Evolutionary conservation across 345 rosid genomes (phyloP), one percentile per base, ranked within the genome.

Genomic region (Sonneratia alba): DNA sequence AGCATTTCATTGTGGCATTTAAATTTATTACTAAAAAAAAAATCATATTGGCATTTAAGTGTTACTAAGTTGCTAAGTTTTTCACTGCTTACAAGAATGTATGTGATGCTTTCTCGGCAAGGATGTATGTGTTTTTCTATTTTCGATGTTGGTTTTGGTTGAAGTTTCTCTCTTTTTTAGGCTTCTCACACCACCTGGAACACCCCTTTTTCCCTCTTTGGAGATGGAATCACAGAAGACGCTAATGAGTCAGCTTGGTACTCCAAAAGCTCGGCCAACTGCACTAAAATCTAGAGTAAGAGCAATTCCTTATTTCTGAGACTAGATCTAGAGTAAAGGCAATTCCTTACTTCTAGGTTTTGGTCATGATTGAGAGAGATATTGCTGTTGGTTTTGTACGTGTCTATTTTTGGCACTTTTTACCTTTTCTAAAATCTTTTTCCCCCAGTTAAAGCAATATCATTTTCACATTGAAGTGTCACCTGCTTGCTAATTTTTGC

Each of bases 141-240:
- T 19, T 63, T 59, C 16, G 9, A 24, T 64, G 38, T 49, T 37
- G 6, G 51, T 59, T 22, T 70, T 70, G 32, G 19, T 70, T 70
- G 16, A 37, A 32, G 16, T 56, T 55, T 27, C 32, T 8, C 27
- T 38, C 37, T 49, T 59, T 53, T 67, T 74, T 59, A 87, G 98
- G 99, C 99, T 96, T 80, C 83, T 92, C 64, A 89, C 97, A 0
- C 98, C 97, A 78, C 99, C 99, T 69, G 99, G 93, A 66, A 95
- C 99, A 42, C 99, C 99, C 63, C 85, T 95, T 70, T 95, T 95
- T 75, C 97, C 99, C 70, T 90, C 99, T 36, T 83, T 95, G 86
- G 99, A 92, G 86, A 87, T 87, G 96, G 96, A 89, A 78, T 87
- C 98, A n/a, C 96, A 81, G 45, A 89, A 88, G 80, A 85, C 87